phyloP scores from a whole-genome alignment of 2,329 filamentous ascomycete species.

The Orbilia ellipsospora region DNA sequence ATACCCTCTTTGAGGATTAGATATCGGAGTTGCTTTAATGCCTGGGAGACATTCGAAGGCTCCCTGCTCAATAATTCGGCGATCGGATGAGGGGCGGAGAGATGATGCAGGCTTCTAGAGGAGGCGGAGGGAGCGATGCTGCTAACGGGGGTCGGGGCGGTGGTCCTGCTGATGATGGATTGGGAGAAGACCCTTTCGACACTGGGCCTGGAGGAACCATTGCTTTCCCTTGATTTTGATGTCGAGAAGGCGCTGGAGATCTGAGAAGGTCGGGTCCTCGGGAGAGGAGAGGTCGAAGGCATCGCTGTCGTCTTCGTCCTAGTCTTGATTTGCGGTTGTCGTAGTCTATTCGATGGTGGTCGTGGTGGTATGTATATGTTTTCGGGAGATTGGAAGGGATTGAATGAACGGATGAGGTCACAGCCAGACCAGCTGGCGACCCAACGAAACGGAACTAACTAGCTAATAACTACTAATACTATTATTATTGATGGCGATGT shows the following conservation, averaged over 20 bases:
- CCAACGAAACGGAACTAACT: neutral
- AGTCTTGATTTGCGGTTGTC: too few relatives aligned
- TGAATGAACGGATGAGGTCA: too few relatives aligned
- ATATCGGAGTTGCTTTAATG: constrained; percentile 65
- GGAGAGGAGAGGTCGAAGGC: constrained; percentile 50
- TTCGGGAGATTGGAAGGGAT: constrained; percentile 41
- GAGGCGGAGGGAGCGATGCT: constrained; percentile 18
- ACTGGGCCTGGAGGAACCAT: constrained; percentile 36
- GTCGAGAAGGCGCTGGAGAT: constrained; percentile 48
- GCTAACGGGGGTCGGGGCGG: constrained; percentile 34
- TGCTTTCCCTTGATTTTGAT: constrained; percentile 50
- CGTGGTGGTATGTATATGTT: constrained; percentile 6
- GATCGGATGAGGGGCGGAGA: constrained; percentile 51
- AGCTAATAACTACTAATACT: too few relatives aligned
- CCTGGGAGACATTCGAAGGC: constrained; percentile 60
- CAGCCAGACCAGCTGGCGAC: constrained; percentile 49
- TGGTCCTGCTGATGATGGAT: constrained; percentile 43
- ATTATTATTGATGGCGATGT: too few relatives aligned
- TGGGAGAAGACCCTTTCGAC: constrained; percentile 46
- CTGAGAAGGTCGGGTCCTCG: constrained; percentile 43
- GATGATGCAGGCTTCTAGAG: constrained; percentile 22
- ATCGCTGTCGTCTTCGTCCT: neutral
- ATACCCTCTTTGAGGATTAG: constrained; percentile 67
- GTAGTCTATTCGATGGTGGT: too few relatives aligned
- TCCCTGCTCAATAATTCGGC: constrained; percentile 57